Evolutionary conservation across 1,284 basidiomycete genomes (phyloP).

Genomic region (Ceratobasidium sp.): DNA sequence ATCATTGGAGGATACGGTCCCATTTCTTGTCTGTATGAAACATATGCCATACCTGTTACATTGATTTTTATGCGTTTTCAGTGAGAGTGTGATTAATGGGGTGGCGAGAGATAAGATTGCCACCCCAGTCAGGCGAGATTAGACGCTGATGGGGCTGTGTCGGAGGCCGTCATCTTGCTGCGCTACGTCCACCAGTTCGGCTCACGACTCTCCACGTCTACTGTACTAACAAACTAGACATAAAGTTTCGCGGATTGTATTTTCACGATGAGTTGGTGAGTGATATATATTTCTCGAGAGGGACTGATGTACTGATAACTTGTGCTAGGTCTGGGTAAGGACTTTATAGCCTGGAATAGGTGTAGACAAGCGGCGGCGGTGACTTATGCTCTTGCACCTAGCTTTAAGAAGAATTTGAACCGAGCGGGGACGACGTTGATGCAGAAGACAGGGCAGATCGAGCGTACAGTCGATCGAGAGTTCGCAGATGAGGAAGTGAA

Average conservation of each 20-base stretch:
- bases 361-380: background rate
- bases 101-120: background rate
- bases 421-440: slow-evolving; percentile 93
- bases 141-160: slow-evolving; percentile 11
- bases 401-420: slow-evolving; percentile 95
- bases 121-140: background rate
- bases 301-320: slow-evolving; percentile 15
- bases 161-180: slow-evolving; percentile 22
- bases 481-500: slow-evolving; percentile 94
- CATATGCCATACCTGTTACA: slow-evolving; percentile 13
- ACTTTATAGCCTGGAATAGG: too few relatives aligned
- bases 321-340: slow-evolving; percentile 37
- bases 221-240: slow-evolving; percentile 9
- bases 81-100: background rate
- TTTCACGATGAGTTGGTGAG: slow-evolving; percentile 35
- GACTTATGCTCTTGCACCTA: slow-evolving; percentile 54
- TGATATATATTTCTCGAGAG: background rate
- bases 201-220: slow-evolving; percentile 2
- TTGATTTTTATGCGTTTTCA: slow-evolving; percentile 3
- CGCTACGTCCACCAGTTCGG: slow-evolving; percentile 1
- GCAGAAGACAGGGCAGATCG: slow-evolving; percentile 98
- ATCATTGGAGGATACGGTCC: slow-evolving; percentile 17
- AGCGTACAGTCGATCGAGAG: slow-evolving; percentile 93
- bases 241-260: background rate
- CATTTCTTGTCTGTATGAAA: slow-evolving; percentile 44